These are phyloP conservation scores for Naganishia sp. DNA, from an alignment of 1,284 basidiomycete genomes.

Conservation along the genomic window DNA sequence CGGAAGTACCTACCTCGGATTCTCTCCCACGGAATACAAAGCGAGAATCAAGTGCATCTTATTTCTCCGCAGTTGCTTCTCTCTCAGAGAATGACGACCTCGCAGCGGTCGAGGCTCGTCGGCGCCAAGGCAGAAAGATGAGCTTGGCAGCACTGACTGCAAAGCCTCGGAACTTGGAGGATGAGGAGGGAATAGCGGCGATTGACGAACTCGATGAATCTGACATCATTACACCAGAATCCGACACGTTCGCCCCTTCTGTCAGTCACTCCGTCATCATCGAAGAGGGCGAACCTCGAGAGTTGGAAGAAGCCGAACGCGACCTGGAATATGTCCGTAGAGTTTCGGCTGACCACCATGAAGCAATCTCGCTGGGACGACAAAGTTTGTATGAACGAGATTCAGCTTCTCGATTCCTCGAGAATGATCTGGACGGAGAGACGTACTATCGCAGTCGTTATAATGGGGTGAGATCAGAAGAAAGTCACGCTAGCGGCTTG, in stretches of 20 bases:
- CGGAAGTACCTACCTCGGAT: background rate
- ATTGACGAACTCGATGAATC: constrained; percentile 9
- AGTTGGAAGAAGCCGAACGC: constrained; percentile 25
- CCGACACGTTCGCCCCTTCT: constrained; percentile 18
- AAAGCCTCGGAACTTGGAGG: background rate
- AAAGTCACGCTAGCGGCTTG: constrained; percentile 37
- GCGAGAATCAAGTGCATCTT: constrained; percentile 27
- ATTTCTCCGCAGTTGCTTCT: constrained; percentile 32
- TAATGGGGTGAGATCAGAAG: constrained; percentile 25
- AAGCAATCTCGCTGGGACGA: background rate
- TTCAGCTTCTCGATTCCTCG: constrained; percentile 35
- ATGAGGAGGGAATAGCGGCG: background rate
- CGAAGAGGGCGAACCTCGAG: constrained; percentile 11
- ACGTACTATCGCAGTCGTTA: constrained; percentile 25
- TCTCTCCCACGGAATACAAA: constrained; percentile 9
- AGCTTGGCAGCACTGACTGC: constrained; percentile 43
- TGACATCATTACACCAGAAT: background rate
- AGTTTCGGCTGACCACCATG: constrained; percentile 13
- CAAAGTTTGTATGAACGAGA: constrained; percentile 33
- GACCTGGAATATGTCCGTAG: constrained; percentile 29
- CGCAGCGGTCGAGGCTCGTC: constrained; percentile 39
- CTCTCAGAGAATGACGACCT: constrained; percentile 37
- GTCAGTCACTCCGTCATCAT: background rate
- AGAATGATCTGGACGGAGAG: constrained; percentile 26
- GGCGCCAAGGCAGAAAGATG: constrained; percentile 45